A percentile compares a stretch with the other conserved stretches of the same genome.
Conservation (phyloP, 345 rosid genomes). For the Eucalyptus grandis region DNA sequence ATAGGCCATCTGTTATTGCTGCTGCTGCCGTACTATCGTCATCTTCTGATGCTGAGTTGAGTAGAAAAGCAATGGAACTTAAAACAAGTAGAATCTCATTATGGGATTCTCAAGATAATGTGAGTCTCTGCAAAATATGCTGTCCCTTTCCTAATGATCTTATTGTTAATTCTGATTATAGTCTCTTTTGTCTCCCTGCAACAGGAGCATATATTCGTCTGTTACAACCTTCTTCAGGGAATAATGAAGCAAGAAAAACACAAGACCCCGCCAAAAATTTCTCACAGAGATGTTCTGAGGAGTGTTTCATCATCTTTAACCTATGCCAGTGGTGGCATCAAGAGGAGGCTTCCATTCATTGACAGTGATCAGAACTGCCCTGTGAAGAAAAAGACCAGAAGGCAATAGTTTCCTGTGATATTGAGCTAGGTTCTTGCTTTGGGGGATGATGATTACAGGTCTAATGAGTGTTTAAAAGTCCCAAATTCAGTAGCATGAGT, state of each 20-base stretch:
- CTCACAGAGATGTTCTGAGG: slow-evolving; percentile 10
- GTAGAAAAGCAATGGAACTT: slow-evolving; percentile 33
- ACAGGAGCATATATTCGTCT: slow-evolving; percentile 52
- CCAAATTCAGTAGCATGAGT: neutral
- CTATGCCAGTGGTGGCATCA: slow-evolving; percentile 26
- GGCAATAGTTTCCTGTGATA: neutral
- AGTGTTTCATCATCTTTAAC: neutral
- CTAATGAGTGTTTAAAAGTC: neutral
- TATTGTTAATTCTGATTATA: neutral
- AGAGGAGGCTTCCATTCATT: slow-evolving; percentile 49
- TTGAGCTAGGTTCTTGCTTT: neutral
- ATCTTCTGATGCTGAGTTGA: slow-evolving; percentile 27
- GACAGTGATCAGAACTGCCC: slow-evolving; percentile 5
- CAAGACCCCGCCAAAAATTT: slow-evolving; percentile 26
- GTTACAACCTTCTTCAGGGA: slow-evolving; percentile 47
- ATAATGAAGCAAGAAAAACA: slow-evolving; percentile 30
- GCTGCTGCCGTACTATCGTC: slow-evolving; percentile 69
- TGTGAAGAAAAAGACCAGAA: slow-evolving; percentile 22
- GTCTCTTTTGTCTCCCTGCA: neutral
- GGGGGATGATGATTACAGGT: neutral
- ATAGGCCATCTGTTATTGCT: slow-evolving; percentile 65
- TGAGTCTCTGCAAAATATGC: slow-evolving; percentile 2
- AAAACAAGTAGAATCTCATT: slow-evolving; percentile 38
- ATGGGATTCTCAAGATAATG: slow-evolving; percentile 39
- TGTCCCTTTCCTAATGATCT: neutral